Evolutionary conservation across 2,329 filamentous ascomycete genomes (phyloP), one percentile per base, ranked within the genome.

Genomic region (Dactylellina haptotyla): DNA sequence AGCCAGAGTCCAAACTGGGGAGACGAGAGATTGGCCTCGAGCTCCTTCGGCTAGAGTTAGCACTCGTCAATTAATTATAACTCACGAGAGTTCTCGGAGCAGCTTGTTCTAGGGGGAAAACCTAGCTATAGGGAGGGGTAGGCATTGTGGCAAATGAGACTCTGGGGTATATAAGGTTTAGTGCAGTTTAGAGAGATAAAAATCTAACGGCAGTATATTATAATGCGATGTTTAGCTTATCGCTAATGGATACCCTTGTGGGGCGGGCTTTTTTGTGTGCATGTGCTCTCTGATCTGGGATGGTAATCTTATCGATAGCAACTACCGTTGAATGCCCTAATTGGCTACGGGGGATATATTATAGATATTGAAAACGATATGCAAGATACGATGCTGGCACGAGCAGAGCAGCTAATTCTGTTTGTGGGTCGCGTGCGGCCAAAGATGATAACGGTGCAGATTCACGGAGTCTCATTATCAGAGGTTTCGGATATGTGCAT

Each of bases 81-180:
- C 53, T 58, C 53, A 48, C 48, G 56, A 67, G 53, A 16, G 26
- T 30, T 39, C 32, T 28, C 26, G 14, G 34, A 26, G 16, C 6
- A 12, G 45, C 25, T 64, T 6, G n/a, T 23, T n/a, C 59, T 45
- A 54, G 46, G 32, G 23, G 45, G n/a, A 28, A 14, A 46, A 5
- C 4, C 20, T 20, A 54, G 50, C 30, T 43, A 23, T 48, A 41
- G 23, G 25, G 26, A 26, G 41, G 30, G 30, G 12, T 45, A 46
- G 45, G 45, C n/a, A 16, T 18, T 4, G 18, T 23, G 18, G 45
- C 34, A 34, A 51, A 25, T 59, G 53, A 67, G 54, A 67, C 54
- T 67, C 53, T 46, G 63, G 63, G 63, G 63, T 67, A 59, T 57
- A 43, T 58, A 50, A 58, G n/a, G 30, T 34, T 58, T 43, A 50